Evolutionary conservation across 2,329 filamentous ascomycete genomes (phyloP).

Genomic region (Alternaria alternata): DNA sequence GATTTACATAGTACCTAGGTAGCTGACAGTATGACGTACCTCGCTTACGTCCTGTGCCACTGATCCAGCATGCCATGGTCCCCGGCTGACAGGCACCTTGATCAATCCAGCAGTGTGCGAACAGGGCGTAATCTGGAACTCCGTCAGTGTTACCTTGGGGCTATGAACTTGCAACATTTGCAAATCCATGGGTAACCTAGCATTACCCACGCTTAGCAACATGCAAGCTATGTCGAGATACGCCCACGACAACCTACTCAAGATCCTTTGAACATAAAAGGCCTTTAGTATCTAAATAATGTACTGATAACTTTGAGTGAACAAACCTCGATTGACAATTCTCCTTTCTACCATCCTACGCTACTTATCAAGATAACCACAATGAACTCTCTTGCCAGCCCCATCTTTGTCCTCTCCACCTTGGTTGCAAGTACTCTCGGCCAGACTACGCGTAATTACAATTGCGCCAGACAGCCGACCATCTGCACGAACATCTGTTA

Average conservation of each 20-base stretch:
- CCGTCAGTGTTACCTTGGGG: background rate
- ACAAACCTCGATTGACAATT: background rate
- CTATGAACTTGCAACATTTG: background rate
- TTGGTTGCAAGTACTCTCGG: background rate
- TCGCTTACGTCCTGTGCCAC: background rate
- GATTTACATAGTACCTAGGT: background rate
- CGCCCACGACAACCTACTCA: background rate
- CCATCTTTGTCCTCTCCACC: background rate
- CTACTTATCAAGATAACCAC: background rate
- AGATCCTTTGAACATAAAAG: background rate
- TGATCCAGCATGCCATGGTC: background rate
- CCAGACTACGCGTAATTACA: background rate
- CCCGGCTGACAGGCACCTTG: background rate
- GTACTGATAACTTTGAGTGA: background rate
- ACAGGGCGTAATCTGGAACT: background rate
- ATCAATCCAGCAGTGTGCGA: background rate
- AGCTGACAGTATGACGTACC: background rate
- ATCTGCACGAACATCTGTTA: background rate
- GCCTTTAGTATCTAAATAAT: background rate
- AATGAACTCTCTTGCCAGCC: background rate
- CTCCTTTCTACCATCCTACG: background rate
- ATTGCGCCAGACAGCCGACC: background rate
- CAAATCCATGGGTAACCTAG: background rate
- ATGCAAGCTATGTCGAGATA: background rate
- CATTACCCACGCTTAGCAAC: background rate